Evolutionary conservation across 73 alveolate species (phyloP).

Genomic region (Symbiodinium pilosum): DNA sequence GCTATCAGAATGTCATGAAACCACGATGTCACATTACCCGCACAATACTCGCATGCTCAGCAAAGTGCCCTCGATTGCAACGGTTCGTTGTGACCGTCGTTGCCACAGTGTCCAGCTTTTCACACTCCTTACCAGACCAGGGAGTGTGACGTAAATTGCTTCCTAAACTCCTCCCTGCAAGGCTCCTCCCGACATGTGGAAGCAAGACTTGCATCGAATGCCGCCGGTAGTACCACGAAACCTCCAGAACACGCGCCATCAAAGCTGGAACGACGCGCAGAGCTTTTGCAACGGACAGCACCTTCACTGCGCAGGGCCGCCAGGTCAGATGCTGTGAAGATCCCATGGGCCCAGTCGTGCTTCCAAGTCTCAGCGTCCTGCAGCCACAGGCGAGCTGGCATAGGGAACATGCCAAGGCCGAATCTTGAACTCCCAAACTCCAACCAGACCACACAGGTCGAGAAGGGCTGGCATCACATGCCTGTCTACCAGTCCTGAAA

Average conservation of each 20-base stretch:
- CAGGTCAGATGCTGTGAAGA: not conserved
- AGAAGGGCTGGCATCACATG: no score
- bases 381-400: not conserved
- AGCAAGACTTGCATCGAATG: not conserved
- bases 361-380: not conserved
- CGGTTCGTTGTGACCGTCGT: slow-evolving; percentile 89
- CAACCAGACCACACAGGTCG: no score
- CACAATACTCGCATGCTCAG: no score
- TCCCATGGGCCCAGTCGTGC: not conserved
- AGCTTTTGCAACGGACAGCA: not conserved
- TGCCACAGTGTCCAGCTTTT: slow-evolving; percentile 29
- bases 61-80: slow-evolving; percentile 51
- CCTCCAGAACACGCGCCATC: not conserved
- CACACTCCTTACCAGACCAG: slow-evolving; percentile 46
- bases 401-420: no score
- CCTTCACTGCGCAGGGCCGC: not conserved
- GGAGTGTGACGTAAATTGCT: not conserved
- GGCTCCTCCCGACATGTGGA: not conserved
- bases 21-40: no score
- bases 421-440: no score
- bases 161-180: not conserved
- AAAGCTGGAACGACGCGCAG: no score
- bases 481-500: slow-evolving; percentile 57
- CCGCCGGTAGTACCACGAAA: not conserved
- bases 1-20: no score